Evolutionary conservation across 306 rosid genomes (phyloP).

Genomic region (Hylodesmum podocarpum): DNA sequence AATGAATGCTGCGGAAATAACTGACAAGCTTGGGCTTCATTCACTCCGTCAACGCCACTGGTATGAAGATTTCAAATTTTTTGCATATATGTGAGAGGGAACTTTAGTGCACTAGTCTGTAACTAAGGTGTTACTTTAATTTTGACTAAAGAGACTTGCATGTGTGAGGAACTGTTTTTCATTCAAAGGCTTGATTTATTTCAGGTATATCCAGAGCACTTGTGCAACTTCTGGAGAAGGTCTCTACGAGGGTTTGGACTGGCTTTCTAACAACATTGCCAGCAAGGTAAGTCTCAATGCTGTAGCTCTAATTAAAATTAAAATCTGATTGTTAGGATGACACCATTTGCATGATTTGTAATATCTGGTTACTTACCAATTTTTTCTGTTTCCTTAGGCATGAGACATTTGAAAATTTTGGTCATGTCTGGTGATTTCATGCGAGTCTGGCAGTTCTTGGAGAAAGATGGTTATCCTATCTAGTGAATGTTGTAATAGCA

Average conservation of each 20-base stretch:
- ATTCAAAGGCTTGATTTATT: slow-evolving; percentile 34
- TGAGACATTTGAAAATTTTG: slow-evolving; percentile 41
- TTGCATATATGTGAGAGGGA: neutral
- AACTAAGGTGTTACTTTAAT: neutral
- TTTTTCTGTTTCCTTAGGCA: slow-evolving; percentile 46
- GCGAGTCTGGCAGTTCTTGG: slow-evolving; percentile 39
- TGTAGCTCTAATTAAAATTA: slow-evolving; percentile 15
- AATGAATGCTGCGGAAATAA: slow-evolving; percentile 98
- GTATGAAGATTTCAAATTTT: slow-evolving; percentile 42
- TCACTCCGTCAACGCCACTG: slow-evolving; percentile 99
- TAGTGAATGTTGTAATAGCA: slow-evolving; percentile 56
- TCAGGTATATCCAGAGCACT: slow-evolving; percentile 99
- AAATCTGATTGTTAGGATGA: slow-evolving; percentile 3
- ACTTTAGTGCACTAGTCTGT: neutral
- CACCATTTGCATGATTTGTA: neutral
- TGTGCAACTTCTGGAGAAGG: slow-evolving; percentile 99
- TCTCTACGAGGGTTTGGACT: slow-evolving; percentile 87
- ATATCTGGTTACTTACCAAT: slow-evolving; percentile 12
- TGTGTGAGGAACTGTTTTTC: slow-evolving; percentile 11
- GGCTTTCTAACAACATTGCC: slow-evolving; percentile 96
- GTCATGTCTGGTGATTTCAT: slow-evolving; percentile 29
- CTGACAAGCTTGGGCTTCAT: slow-evolving; percentile 96
- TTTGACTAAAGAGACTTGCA: neutral
- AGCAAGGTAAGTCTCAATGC: slow-evolving; percentile 64
- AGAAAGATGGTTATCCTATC: slow-evolving; percentile 41